phyloP scores from a whole-genome alignment of 2,329 filamentous ascomycete species.

The Microcera coccophila region DNA sequence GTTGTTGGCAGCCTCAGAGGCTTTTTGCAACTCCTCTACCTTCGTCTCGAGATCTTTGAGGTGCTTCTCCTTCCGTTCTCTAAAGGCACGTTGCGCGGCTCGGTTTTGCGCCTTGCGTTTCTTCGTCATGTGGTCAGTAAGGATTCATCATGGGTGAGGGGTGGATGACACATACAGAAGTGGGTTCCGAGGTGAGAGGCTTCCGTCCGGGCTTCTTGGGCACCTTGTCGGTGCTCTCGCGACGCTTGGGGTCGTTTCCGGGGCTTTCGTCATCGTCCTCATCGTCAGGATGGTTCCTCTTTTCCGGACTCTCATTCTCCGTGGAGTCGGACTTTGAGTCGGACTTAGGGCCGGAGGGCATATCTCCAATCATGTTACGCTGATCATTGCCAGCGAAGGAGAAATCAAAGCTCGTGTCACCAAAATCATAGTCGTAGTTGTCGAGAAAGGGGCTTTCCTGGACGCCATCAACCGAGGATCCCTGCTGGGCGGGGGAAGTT shows the following conservation, averaged over 20 bases:
- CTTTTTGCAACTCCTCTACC: slow-evolving; percentile 73
- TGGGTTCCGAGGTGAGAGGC: slow-evolving; percentile 91
- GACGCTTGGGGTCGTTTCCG: slow-evolving; percentile 59
- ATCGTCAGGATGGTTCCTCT: slow-evolving; percentile 68
- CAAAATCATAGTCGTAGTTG: slow-evolving; percentile 69
- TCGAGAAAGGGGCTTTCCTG: slow-evolving; percentile 81
- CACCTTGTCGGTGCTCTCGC: slow-evolving; percentile 78
- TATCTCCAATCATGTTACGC: slow-evolving; percentile 69
- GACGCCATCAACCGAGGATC: slow-evolving; percentile 44
- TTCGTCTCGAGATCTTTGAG: slow-evolving; percentile 79
- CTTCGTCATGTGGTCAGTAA: slow-evolving; percentile 41
- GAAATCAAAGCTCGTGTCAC: slow-evolving; percentile 75
- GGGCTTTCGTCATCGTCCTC: slow-evolving; percentile 58
- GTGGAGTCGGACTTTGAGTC: slow-evolving; percentile 60
- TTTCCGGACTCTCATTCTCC: slow-evolving; percentile 56
- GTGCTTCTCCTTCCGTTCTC: slow-evolving; percentile 91
- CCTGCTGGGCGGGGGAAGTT: slow-evolving; percentile 44
- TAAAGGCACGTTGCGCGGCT: slow-evolving; percentile 87
- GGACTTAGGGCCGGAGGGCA: slow-evolving; percentile 50
- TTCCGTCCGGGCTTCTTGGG: slow-evolving; percentile 96
- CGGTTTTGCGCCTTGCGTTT: slow-evolving; percentile 96
- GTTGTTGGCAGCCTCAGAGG: slow-evolving; percentile 74
- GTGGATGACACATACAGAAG: slow-evolving; percentile 65
- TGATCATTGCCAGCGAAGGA: slow-evolving; percentile 42
- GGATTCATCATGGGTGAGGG: not conserved